Conservation (phyloP, 768 basidiomycete species). For the Chalciporus piperatus region DNA sequence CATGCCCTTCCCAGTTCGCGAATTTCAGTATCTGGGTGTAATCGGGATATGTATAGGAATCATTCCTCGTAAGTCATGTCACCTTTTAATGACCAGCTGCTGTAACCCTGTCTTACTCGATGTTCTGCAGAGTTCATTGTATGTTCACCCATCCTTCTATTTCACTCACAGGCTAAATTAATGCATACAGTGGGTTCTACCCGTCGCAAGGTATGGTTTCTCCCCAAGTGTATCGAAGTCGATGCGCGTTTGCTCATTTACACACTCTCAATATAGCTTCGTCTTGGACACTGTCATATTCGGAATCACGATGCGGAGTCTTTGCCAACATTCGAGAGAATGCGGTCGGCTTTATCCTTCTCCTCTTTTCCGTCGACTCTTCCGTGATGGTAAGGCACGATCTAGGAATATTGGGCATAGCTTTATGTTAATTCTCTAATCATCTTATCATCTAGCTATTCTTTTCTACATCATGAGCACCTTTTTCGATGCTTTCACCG, state of each 20-base stretch:
- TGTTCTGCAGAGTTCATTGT: neutral
- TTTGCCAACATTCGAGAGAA: conserved; percentile 5
- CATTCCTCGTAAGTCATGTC: conserved; percentile 3
- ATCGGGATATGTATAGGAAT: neutral
- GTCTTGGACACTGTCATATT: conserved; percentile 7
- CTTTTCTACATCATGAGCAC: conserved; percentile 6
- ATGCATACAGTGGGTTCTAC: conserved; percentile 4
- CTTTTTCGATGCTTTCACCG: neutral
- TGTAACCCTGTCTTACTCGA: neutral
- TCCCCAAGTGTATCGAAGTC: no score
- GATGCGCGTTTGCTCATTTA: neutral
- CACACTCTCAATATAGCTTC: neutral
- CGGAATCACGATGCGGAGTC: conserved; percentile 1
- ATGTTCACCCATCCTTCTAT: neutral
- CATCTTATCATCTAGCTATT: neutral
- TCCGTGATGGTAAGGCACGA: conserved; percentile 13
- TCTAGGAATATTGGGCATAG: neutral
- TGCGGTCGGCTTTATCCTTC: conserved; percentile 5
- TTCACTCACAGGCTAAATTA: neutral
- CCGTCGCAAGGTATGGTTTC: conserved; percentile 4
- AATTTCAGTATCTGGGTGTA: neutral
- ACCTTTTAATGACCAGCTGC: neutral
- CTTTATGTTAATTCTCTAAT: neutral
- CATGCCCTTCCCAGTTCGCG: neutral
- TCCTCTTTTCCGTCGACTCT: conserved; percentile 3